Evolutionary conservation across 2,329 filamentous ascomycete species (phyloP), one percentile per base, ranked within the genome.

Genomic region (Capronia coronata): DNA sequence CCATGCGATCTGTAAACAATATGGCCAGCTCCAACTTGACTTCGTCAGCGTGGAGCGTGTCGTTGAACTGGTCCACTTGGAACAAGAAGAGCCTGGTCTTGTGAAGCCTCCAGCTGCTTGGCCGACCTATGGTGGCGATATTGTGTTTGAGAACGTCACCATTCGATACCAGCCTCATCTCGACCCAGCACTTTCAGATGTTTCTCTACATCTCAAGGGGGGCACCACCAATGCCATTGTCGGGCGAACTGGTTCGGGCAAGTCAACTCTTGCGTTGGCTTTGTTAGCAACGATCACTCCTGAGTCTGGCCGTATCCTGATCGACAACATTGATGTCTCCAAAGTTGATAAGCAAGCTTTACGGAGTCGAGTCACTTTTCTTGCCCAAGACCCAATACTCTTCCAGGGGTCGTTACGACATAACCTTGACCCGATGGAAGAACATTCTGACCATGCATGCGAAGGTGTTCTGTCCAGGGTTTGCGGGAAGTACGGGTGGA

Each of bases 1-100:
- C 0, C 86, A 90, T 61, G 71, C 73, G 1, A 76, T 94, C 0
- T 95, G 89, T 66, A 80, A 81, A 52, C 78, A 81, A 50, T 94
- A 94, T 61, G 89, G 89, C 2, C 80, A 86, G 62, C 75, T 95
- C 1, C 88, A 95, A 64, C 89, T 95, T 78, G 85, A 94, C 63
- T 94, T 94, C 58, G 88, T 94, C 0, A 90, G 86, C 0, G 86
- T 95, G 0, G 89, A 95, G 67, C 80, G 89, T 34, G 83, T 95
- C 0, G 81, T 93, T 8, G 87, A 93, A 65, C 75, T 95, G 0
- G 74, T 93, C 1, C 79, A 86, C 51, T 76, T 95, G 0, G 85
- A 90, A 13, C 80, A 87, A 63, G 89, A 95, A 64, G 71, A 80
- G 0, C 74, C 71, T 0, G 88, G 87, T 1, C 75, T 77, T 1